Base-by-base conservation (phyloP, 371 early-diverging fungal species). In the Lichtheimia ramosa region DNA sequence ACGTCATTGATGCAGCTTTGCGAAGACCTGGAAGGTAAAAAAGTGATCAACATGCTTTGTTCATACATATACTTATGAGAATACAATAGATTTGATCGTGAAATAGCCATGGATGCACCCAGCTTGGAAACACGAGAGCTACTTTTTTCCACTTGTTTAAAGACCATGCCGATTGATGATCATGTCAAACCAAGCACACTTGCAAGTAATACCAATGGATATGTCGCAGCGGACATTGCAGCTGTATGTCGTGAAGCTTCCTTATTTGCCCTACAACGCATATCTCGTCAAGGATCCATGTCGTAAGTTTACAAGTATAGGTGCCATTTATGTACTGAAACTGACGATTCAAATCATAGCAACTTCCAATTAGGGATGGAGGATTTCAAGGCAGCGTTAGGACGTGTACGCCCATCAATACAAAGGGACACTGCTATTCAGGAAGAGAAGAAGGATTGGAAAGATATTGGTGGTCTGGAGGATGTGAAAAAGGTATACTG, bases 1-100 rank as follows among this genome's bases (percentile, higher is more conserved):
- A 99, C 65, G 86, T 95, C 1, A 85, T 99, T 39, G 99, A 99
- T 75, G 89, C 98, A 3, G 99, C 99, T 3, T 75, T 99, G 27
- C 71, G 99, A 34, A 78, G 99, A 51, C 99, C 98, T 20, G 99
- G 99, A 39, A 77, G 97, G 82, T 92, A 87, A 62, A 64, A 24
- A 14, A 43, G 5, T 15, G 18, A n/a, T 0, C n/a, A n/a, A n/a
- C n/a, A n/a, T n/a, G n/a, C n/a, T n/a, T n/a, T n/a, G n/a, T n/a
- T n/a, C n/a, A n/a, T n/a, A 18, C 10, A 4, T 43, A 43, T 18
- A 5, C 43, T 14, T 18, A 3, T 58, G 12, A 14, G 3, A 39
- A 0, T 49, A 46, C 25, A 21, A 41, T 20, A 81, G 96, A 66
- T 96, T 99, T 60, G 99, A 99, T 73, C 89, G 97, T 8, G 97